A percentile compares a stretch with the other conserved stretches of the same genome.
These are phyloP conservation scores for Heterobasidion irregulare DNA, from an alignment of 1,284 basidiomycete genomes.

Conservation along the genomic window DNA sequence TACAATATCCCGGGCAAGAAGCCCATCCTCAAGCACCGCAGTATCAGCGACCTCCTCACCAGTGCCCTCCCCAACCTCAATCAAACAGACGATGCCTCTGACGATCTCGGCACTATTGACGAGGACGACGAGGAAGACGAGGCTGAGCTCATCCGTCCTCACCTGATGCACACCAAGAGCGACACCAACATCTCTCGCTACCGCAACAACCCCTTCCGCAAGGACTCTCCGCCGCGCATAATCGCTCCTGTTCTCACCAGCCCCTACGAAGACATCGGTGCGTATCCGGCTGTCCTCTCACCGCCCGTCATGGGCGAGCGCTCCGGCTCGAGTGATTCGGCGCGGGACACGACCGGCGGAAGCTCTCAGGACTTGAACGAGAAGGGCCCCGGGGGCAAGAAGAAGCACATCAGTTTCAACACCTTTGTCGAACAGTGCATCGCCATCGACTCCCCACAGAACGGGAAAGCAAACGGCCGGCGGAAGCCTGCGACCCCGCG, in stretches of 20 bases:
- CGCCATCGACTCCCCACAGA: constrained; percentile 65
- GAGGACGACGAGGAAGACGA: constrained; percentile 23
- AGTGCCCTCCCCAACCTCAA: constrained; percentile 48
- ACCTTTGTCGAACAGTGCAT: constrained; percentile 98
- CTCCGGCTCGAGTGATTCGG: constrained; percentile 19
- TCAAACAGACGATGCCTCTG: constrained; percentile 21
- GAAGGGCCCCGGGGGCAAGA: constrained; percentile 29
- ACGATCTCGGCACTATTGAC: constrained; percentile 24
- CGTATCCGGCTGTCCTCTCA: background rate
- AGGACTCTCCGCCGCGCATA: constrained; percentile 61
- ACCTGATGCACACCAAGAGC: constrained; percentile 72
- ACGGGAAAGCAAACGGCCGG: constrained; percentile 15
- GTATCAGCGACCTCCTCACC: constrained; percentile 83
- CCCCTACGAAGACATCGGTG: background rate
- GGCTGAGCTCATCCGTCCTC: constrained; percentile 35
- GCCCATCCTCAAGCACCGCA: constrained; percentile 95
- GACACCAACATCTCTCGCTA: constrained; percentile 67
- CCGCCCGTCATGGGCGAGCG: constrained; percentile 9
- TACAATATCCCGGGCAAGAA: constrained; percentile 44
- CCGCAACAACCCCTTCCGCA: constrained; percentile 43
- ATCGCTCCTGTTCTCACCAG: constrained; percentile 15
- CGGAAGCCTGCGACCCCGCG: constrained; percentile 9
- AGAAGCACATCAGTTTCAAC: constrained; percentile 94
- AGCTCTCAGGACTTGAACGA: constrained; percentile 33
- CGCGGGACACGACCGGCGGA: constrained; percentile 17